phyloP scores from a whole-genome alignment of 441 rosid species.

The Metrosideros polymorpha region DNA sequence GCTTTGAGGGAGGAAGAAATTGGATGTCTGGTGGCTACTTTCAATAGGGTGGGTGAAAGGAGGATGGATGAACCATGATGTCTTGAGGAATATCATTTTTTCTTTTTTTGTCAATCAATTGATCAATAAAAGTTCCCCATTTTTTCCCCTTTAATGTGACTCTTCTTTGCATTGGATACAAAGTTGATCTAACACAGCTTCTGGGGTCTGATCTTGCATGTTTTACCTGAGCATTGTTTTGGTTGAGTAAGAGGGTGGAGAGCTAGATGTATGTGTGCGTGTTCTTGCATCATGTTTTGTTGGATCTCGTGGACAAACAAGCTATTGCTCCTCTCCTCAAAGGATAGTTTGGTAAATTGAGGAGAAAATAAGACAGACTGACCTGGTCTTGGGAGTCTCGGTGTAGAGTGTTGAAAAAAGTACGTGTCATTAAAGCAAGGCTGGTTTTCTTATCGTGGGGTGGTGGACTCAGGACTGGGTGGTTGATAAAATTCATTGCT shows the following conservation, averaged over 20 bases:
- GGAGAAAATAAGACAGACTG: not conserved
- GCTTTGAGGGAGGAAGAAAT: conserved; percentile 21
- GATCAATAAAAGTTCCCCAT: not conserved
- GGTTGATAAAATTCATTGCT: not conserved
- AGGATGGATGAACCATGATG: not conserved
- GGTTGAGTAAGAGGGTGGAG: not conserved
- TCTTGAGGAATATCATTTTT: conserved; percentile 1
- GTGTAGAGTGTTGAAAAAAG: not conserved
- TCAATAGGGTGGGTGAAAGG: conserved; percentile 23
- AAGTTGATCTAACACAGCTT: not conserved
- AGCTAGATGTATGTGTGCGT: not conserved
- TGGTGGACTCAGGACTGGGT: not conserved
- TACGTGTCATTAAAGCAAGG: not conserved
- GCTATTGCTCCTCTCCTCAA: not conserved
- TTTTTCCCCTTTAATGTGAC: not conserved
- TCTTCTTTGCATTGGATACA: not conserved
- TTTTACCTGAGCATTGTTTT: not conserved
- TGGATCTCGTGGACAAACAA: not conserved
- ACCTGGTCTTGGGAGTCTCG: not conserved
- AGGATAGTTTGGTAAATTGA: not conserved
- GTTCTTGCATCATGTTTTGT: not conserved
- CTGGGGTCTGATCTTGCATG: not conserved
- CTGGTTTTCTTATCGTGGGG: not conserved
- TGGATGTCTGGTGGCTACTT: conserved; percentile 30
- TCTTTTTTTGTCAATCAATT: not conserved